Evolutionary conservation across 495 filamentous ascomycete genomes (phyloP).

Genomic region (Neurospora tetraspora): DNA sequence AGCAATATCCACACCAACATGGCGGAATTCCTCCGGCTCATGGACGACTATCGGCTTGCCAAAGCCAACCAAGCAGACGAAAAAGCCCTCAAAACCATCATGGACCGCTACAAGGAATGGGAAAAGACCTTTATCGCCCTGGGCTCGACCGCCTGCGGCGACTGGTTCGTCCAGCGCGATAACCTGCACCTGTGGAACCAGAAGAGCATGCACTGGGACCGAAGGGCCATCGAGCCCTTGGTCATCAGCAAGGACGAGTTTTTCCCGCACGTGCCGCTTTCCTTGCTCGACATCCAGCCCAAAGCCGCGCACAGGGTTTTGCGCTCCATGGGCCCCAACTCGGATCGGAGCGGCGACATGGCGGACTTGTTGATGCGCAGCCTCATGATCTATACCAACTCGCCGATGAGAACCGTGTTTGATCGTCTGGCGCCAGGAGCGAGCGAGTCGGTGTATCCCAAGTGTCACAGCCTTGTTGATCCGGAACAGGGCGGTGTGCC

Average conservation of each 20-base stretch:
- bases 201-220: constrained; percentile 50
- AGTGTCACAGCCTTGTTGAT: constrained; percentile 32
- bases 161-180: constrained; percentile 30
- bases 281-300: constrained; percentile 39
- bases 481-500: constrained; percentile 27
- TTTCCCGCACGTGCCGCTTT: constrained; percentile 35
- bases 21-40: constrained; percentile 6
- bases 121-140: constrained; percentile 3
- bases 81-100: not conserved
- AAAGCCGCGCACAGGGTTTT: constrained; percentile 25
- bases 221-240: constrained; percentile 44
- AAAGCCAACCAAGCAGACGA: no score
- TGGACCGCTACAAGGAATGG: constrained; percentile 2
- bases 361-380: constrained; percentile 27
- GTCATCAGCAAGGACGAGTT: constrained; percentile 43
- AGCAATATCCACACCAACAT: constrained; percentile 16
- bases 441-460: constrained; percentile 27
- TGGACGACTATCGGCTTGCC: not conserved
- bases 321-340: constrained; percentile 24
- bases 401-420: constrained; percentile 16
- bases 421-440: constrained; percentile 29
- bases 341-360: constrained; percentile 23
- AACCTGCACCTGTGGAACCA: constrained; percentile 34
- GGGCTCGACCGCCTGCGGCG: constrained; percentile 5
- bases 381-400: constrained; percentile 8